These are phyloP conservation scores for Candida frijolesensis DNA, from an alignment of 1,139 yeast genomes.

Conservation along the genomic window DNA sequence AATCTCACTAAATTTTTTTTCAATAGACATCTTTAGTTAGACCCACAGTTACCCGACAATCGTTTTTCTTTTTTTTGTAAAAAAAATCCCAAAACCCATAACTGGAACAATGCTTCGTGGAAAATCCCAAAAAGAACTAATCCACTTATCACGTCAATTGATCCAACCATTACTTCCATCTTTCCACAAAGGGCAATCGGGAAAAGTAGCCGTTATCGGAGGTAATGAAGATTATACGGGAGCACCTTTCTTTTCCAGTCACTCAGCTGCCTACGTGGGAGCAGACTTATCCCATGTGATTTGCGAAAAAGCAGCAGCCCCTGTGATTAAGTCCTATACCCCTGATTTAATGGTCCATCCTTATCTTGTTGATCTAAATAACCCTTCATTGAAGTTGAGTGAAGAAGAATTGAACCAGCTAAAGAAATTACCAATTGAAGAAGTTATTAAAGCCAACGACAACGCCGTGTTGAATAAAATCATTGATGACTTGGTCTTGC, in stretches of 20 bases:
- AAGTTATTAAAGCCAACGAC: constrained; percentile 20
- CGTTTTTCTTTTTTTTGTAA: neutral
- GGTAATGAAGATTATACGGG: constrained; percentile 97
- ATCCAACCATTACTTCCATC: constrained; percentile 76
- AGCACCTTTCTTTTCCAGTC: constrained; percentile 90
- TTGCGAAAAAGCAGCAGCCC: constrained; percentile 78
- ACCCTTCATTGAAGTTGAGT: constrained; percentile 20
- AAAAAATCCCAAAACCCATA: too few relatives aligned
- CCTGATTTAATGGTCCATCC: constrained; percentile 98
- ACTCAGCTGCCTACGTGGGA: constrained; percentile 82
- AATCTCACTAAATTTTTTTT: neutral
- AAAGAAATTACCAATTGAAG: constrained; percentile 19
- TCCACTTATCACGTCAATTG: constrained; percentile 50
- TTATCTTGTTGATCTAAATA: constrained; percentile 50
- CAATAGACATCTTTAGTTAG: neutral
- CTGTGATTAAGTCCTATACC: constrained; percentile 81
- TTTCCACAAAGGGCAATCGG: constrained; percentile 93
- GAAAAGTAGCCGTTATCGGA: constrained; percentile 84
- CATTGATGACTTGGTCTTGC: constrained; percentile 49
- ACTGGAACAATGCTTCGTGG: constrained; percentile 24
- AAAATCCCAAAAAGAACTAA: constrained; percentile 47
- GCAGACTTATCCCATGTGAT: constrained; percentile 87
- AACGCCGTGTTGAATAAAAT: constrained; percentile 28
- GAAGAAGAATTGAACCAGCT: constrained; percentile 20
- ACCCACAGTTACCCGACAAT: neutral